phyloP scores from a whole-genome alignment of 306 rosid genomes.

The Cucurbita maxima region DNA sequence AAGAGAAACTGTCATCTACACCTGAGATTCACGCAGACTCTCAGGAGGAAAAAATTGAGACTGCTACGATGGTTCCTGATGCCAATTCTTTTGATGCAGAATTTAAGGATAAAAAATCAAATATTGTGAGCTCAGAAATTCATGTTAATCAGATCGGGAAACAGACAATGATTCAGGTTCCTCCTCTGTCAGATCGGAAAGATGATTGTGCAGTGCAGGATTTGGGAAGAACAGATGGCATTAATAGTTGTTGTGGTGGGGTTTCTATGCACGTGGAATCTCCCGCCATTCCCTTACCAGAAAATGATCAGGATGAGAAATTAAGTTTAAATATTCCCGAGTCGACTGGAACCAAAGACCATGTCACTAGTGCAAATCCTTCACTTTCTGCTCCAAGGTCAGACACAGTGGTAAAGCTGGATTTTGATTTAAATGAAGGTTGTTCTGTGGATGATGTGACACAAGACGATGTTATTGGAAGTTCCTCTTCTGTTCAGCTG shows the following conservation, averaged over 20 bases:
- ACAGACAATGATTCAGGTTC: conserved; percentile 6
- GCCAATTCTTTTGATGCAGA: conserved; percentile 7
- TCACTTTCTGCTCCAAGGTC: conserved; percentile 16
- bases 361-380: not conserved
- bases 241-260: conserved; percentile 1
- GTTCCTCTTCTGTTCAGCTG: conserved; percentile 29
- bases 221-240: conserved; percentile 10
- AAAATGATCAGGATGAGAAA: conserved; percentile 16
- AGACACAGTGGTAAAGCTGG: conserved; percentile 39
- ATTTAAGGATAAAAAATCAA: conserved; percentile 11
- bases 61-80: conserved; percentile 9
- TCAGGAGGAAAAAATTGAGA: conserved; percentile 14
- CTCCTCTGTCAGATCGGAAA: not conserved
- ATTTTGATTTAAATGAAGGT: conserved; percentile 90
- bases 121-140: conserved; percentile 8
- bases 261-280: conserved; percentile 5
- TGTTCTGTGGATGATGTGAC: conserved; percentile 56
- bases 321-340: conserved; percentile 11
- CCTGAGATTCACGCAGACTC: conserved; percentile 7
- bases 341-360: conserved; percentile 6
- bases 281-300: conserved; percentile 3
- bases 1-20: conserved; percentile 12
- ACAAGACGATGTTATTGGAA: conserved; percentile 39
- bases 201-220: conserved; percentile 7
- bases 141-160: conserved; percentile 8